A percentile compares a stretch with the other conserved stretches of the same genome.
Conservation (phyloP, 495 filamentous ascomycete genomes). For the Entonaema liquescens region DNA sequence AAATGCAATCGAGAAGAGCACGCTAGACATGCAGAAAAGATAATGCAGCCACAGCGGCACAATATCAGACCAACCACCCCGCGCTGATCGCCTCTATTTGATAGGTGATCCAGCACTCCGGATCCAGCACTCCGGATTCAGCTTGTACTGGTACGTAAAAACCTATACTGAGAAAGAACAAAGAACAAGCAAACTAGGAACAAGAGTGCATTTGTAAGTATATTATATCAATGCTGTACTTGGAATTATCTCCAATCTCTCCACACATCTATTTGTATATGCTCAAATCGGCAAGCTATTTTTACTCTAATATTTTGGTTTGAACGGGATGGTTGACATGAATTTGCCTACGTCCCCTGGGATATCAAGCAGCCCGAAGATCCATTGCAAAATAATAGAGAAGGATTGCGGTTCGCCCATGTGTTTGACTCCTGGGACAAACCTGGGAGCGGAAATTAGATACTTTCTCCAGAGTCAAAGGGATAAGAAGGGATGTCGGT, state of each 20-base stretch:
- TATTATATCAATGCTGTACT: too few relatives aligned
- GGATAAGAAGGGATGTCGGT: not conserved
- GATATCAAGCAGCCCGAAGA: constrained; percentile 36
- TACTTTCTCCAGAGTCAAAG: not conserved
- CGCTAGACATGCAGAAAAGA: constrained; percentile 7
- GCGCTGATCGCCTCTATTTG: not conserved
- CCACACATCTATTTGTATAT: not conserved
- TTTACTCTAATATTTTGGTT: constrained; percentile 22
- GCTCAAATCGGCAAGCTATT: not conserved
- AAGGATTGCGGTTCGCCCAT: constrained; percentile 37
- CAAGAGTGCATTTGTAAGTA: too few relatives aligned
- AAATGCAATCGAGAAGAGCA: constrained; percentile 18
- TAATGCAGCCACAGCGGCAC: not conserved
- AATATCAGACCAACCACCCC: constrained; percentile 8
- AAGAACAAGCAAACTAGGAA: too few relatives aligned
- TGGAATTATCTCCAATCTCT: too few relatives aligned
- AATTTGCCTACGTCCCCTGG: constrained; percentile 25
- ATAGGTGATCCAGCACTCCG: too few relatives aligned
- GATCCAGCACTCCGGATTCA: not conserved
- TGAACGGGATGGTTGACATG: constrained; percentile 34
- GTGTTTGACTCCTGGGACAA: constrained; percentile 29
- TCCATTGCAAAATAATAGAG: constrained; percentile 26
- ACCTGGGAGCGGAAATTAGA: constrained; percentile 4
- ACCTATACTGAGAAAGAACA: not conserved
- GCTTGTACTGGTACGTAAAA: not conserved